Base-by-base conservation (phyloP, 768 basidiomycete species). In the Agrocybe chaxingu region DNA sequence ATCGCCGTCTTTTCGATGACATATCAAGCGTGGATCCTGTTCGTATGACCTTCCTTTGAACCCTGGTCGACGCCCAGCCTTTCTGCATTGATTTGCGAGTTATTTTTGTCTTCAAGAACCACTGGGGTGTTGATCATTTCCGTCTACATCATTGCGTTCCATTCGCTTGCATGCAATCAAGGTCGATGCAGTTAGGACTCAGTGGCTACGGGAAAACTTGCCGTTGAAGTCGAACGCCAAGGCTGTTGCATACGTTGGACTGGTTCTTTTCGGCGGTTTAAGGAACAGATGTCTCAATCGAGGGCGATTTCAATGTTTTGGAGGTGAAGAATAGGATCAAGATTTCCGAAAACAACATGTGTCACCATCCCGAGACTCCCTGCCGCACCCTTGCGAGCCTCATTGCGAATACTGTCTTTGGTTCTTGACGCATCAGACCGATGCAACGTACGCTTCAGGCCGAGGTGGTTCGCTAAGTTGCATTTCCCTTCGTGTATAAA, bases 241-340 rank as follows among this genome's bases (percentile, higher is more conserved):
- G 16, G 11, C 2, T 7, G 3, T 16, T 42, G 3, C 12, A 24
- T 42, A 4, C 3, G 41, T 42, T 11, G 10, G 12, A 19, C 12
- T 44, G 42, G n/a, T 33, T 39, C 37, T 43, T 16, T 40, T 52
- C 51, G 55, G 55, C 47, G 30, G 48, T 50, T 56, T 53, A 45
- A 56, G 55, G 55, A 53, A 56, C 39, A 37, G 2, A 29, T 13
- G 10, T 4, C 16, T 34, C 34, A 30, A 40, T 19, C 32, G 43
- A 43, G 37, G 32, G 41, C 43, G 47, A 38, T 37, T 37, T 33
- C 42, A 37, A 37, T 30, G 37, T 39, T 38, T 39, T 36, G 24
- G 33, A 32, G 8, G 30, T 35, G 33, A 11, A 41, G 31, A n/a
- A n/a, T 39, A 49, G 50, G 52, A 46, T 53, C 50, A 48, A 29